A percentile compares a stretch with the other conserved stretches of the same genome.
Conservation (phyloP, 441 rosid genomes). For the Arabidopsis hybrid region DNA sequence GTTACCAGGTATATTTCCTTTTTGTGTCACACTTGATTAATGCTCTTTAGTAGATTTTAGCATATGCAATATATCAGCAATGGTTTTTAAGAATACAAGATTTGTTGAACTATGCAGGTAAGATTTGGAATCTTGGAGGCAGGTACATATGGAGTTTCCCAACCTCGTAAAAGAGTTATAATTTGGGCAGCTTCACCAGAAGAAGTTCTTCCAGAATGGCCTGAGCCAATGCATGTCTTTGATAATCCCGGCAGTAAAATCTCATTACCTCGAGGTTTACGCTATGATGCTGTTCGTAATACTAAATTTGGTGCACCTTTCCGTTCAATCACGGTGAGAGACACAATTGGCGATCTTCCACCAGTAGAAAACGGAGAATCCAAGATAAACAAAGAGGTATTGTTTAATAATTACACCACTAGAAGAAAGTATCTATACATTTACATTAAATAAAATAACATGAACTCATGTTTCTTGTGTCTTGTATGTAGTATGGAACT, state of each 20-base stretch:
- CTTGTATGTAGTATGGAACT: constrained; percentile 54
- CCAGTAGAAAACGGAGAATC: constrained; percentile 74
- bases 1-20: constrained; percentile 77
- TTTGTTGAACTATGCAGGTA: constrained; percentile 44
- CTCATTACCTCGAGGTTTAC: constrained; percentile 29
- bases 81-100: background rate
- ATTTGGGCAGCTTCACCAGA: constrained; percentile 68
- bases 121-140: constrained; percentile 94
- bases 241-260: constrained; percentile 65
- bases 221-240: constrained; percentile 96
- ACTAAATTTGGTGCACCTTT: constrained; percentile 81
- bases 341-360: constrained; percentile 91
- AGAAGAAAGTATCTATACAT: background rate
- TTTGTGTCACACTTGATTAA: background rate
- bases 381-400: constrained; percentile 55
- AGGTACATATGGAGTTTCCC: constrained; percentile 89
- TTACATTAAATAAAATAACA: background rate
- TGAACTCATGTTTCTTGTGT: constrained; percentile 1
- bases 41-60: background rate
- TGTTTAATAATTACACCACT: background rate
- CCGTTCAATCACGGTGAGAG: constrained; percentile 85
- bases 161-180: constrained; percentile 61
- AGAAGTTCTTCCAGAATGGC: constrained; percentile 89
- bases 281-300: constrained; percentile 69
- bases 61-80: background rate